phyloP scores from a whole-genome alignment of 345 rosid genomes.

The Lenwebbia sp. region DNA sequence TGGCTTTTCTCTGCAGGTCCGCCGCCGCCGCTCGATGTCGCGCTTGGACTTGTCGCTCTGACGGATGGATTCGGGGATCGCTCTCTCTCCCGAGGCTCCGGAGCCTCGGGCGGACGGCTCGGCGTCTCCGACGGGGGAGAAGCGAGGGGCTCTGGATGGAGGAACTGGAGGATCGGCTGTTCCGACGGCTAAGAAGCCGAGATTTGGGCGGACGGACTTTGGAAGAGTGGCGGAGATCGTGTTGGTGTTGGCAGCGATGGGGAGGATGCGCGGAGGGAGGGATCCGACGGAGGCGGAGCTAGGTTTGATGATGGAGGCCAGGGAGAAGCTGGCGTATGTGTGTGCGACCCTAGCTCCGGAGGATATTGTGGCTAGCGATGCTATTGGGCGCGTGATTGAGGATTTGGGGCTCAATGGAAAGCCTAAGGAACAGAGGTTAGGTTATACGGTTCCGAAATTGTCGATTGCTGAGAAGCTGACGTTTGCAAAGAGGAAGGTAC shows the following conservation, averaged over 20 bases:
- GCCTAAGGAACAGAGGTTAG: slow-evolving; percentile 50
- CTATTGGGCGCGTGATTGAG: slow-evolving; percentile 54
- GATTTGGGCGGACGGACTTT: slow-evolving; percentile 9
- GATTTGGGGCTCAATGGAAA: slow-evolving; percentile 68
- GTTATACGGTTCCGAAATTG: slow-evolving; percentile 33
- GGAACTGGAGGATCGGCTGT: slow-evolving; percentile 2
- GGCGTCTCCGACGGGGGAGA: slow-evolving; percentile 9
- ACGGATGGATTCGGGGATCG: slow-evolving; percentile 18
- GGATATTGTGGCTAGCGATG: slow-evolving; percentile 51
- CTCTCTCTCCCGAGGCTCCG: slow-evolving; percentile 1
- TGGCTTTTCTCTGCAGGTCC: not conserved
- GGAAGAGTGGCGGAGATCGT: slow-evolving; percentile 83
- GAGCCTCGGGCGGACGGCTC: not conserved
- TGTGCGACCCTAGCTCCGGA: slow-evolving; percentile 47
- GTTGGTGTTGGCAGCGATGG: slow-evolving; percentile 64
- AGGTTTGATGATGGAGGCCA: slow-evolving; percentile 67
- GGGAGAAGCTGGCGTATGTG: slow-evolving; percentile 45
- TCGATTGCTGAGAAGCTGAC: slow-evolving; percentile 63
- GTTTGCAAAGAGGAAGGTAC: slow-evolving; percentile 61
- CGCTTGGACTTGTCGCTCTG: not conserved
- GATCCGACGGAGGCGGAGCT: slow-evolving; percentile 57
- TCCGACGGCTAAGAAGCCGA: slow-evolving; percentile 25
- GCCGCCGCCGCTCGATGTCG: not conserved
- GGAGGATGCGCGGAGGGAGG: slow-evolving; percentile 58
- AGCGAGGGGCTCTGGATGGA: slow-evolving; percentile 9